Percentiles rank a stretch among this genome's conserved stretches.
These are phyloP conservation scores for Entomortierella parvispora DNA, from an alignment of 192 early-diverging fungal species.

Conservation along the genomic window DNA sequence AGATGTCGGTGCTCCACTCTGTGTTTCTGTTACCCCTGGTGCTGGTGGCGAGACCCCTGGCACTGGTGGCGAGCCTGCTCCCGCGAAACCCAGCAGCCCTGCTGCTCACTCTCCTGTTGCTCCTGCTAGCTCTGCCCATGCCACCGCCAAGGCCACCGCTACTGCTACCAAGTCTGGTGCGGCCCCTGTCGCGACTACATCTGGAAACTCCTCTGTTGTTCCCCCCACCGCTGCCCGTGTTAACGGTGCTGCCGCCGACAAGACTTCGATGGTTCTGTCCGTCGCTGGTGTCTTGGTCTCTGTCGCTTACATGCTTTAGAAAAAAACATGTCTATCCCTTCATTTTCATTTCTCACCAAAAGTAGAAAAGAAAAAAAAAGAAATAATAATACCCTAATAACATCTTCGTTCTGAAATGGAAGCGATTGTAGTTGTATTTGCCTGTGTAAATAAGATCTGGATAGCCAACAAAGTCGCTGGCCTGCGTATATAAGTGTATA, in stretches of 20 bases:
- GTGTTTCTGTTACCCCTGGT: conserved; percentile 17
- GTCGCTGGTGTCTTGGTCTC: conserved; percentile 15
- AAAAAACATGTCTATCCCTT: neutral
- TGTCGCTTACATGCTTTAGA: conserved; percentile 21
- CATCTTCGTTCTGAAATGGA: too few species aligned
- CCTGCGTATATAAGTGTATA: neutral
- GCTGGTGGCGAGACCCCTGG: conserved; percentile 6
- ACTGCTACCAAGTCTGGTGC: neutral
- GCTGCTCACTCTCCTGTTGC: too few species aligned
- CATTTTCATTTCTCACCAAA: neutral
- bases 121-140: too few species aligned
- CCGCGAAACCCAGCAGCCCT: too few species aligned
- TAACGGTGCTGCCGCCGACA: neutral
- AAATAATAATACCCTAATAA: neutral
- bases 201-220: neutral
- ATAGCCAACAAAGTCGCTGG: too few species aligned
- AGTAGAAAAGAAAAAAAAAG: neutral
- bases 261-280: conserved; percentile 12
- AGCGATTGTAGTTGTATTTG: too few species aligned
- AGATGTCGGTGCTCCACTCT: conserved; percentile 24
- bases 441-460: too few species aligned
- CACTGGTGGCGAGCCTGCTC: neutral
- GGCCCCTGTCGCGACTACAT: neutral
- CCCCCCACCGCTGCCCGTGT: neutral
- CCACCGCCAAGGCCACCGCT: neutral